Percentiles rank a stretch among this genome's conserved stretches.
Conservation (phyloP, 108 stramenopile species). For the Cyclotella distinguenda region DNA sequence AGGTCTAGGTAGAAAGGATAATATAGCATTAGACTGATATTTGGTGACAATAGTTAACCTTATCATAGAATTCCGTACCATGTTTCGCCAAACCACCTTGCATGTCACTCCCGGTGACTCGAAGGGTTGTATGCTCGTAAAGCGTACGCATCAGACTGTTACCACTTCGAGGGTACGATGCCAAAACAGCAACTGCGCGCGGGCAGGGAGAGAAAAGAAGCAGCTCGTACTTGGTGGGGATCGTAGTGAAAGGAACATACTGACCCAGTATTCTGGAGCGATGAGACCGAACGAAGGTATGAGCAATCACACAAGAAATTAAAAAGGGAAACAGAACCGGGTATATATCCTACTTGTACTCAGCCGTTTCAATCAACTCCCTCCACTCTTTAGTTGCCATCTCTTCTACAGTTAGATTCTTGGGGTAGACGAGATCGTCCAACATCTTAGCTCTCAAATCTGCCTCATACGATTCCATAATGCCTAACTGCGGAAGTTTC, state of each 20-base stretch:
- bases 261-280: slow-evolving; percentile 19
- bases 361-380: slow-evolving; percentile 33
- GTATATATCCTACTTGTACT: background rate
- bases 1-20: slow-evolving; percentile 30
- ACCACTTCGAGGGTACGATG: slow-evolving; percentile 81
- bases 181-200: slow-evolving; percentile 65
- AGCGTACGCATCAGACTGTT: slow-evolving; percentile 79
- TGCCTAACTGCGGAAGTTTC: background rate
- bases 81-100: slow-evolving; percentile 74
- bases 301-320: no score
- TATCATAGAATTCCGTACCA: slow-evolving; percentile 6
- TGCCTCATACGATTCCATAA: slow-evolving; percentile 19
- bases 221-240: slow-evolving; percentile 53
- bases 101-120: slow-evolving; percentile 92
- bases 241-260: slow-evolving; percentile 22
- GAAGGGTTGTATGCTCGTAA: slow-evolving; percentile 67
- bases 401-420: slow-evolving; percentile 46
- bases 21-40: background rate
- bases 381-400: slow-evolving; percentile 65
- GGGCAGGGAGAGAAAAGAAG: slow-evolving; percentile 64
- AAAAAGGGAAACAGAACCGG: no score
- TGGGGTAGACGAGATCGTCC: slow-evolving; percentile 31
- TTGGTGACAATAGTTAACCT: background rate
- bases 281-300: slow-evolving; percentile 3
- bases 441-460: slow-evolving; percentile 26